A percentile compares a stretch with the other conserved stretches of the same genome.
phyloP scores from a whole-genome alignment of 176 grass and related monocot species.

The Carex cristatella region DNA sequence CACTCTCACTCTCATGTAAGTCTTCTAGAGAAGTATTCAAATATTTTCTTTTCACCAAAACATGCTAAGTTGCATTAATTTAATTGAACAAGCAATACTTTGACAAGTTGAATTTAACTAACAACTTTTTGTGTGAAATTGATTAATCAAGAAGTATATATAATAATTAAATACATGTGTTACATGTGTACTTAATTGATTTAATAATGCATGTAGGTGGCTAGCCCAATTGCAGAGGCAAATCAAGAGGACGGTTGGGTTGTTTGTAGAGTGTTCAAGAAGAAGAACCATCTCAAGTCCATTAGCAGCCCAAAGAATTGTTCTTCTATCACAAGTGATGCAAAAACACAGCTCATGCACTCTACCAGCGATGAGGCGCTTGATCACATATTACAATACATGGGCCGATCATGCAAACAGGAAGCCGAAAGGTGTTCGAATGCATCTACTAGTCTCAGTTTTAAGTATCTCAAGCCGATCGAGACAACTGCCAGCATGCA shows the following conservation, averaged over 20 bases:
- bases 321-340: conserved; percentile 34
- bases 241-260: conserved; percentile 95
- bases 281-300: conserved; percentile 85
- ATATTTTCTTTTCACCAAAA: not conserved
- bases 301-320: conserved; percentile 31
- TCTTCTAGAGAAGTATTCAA: not conserved
- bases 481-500: conserved; percentile 44
- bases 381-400: conserved; percentile 90
- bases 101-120: conserved; percentile 1
- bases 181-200: conserved; percentile 41
- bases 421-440: conserved; percentile 33
- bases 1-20: conserved; percentile 12
- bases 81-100: not conserved
- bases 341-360: conserved; percentile 38
- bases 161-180: conserved; percentile 58
- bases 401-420: conserved; percentile 85
- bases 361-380: conserved; percentile 59
- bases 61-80: conserved; percentile 12
- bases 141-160: conserved; percentile 23
- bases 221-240: conserved; percentile 37
- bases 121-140: not conserved
- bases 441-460: not conserved
- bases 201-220: conserved; percentile 33
- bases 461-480: conserved; percentile 54
- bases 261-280: conserved; percentile 98